These are phyloP conservation scores for Begonia loranthoides DNA, from an alignment of 306 rosid species.

Conservation along the genomic window DNA sequence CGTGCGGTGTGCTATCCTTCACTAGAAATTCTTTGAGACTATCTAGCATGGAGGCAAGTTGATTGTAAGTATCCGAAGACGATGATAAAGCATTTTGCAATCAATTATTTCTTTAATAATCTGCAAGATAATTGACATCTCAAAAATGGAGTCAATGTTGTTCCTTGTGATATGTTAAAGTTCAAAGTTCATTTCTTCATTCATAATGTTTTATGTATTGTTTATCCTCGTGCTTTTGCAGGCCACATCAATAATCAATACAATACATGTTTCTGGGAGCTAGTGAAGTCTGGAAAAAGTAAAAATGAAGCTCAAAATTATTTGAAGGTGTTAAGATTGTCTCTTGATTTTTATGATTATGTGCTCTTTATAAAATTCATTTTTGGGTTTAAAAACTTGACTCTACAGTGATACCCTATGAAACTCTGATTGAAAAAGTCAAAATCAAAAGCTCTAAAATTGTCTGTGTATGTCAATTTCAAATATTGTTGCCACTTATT, in stretches of 20 bases:
- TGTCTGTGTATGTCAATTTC: too few relatives aligned
- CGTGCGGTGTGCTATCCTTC: slow-evolving; percentile 84
- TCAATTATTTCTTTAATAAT: too few relatives aligned
- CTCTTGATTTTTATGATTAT: background rate
- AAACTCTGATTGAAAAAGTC: background rate
- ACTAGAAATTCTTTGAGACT: slow-evolving; percentile 52
- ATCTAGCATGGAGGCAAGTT: slow-evolving; percentile 86
- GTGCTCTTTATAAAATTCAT: background rate
- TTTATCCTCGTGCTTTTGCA: slow-evolving; percentile 10
- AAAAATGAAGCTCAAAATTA: slow-evolving; percentile 56
- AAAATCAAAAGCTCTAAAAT: too few relatives aligned
- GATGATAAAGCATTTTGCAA: too few relatives aligned
- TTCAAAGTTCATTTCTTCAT: too few relatives aligned
- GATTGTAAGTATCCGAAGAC: slow-evolving; percentile 49
- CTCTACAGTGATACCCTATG: too few relatives aligned
- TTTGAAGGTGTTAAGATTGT: slow-evolving; percentile 23
- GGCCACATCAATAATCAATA: slow-evolving; percentile 85
- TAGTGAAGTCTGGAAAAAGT: slow-evolving; percentile 59
- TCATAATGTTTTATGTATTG: too few relatives aligned
- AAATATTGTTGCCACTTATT: background rate
- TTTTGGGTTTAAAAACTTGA: background rate
- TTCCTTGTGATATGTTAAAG: too few relatives aligned
- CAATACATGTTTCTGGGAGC: slow-evolving; percentile 87
- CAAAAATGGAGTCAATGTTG: too few relatives aligned
- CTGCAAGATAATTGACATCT: too few relatives aligned